Evolutionary conservation across 2,329 filamentous ascomycete genomes (phyloP).

Genomic region (Trichoderma cornu-damae): DNA sequence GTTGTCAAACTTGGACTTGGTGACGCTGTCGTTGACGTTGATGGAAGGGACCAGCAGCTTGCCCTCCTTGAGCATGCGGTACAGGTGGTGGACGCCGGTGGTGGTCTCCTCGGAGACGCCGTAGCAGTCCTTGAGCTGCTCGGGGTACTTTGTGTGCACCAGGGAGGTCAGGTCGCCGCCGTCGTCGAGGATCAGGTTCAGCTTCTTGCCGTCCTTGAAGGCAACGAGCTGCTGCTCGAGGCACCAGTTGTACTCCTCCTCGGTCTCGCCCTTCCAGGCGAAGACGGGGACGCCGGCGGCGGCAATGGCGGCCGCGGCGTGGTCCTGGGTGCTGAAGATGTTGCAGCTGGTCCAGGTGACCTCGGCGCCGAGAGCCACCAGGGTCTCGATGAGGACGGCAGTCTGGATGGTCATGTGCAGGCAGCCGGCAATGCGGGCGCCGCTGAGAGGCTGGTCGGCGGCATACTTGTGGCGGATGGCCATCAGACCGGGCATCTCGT

Average conservation of each 20-base stretch:
- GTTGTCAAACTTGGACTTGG: constrained; percentile 99
- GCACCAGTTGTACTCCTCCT: constrained; percentile 99
- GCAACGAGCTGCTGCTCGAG: constrained; percentile 94
- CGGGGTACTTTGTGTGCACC: constrained; percentile 96
- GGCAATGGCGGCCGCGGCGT: constrained; percentile 95
- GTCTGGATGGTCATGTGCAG: constrained; percentile 99
- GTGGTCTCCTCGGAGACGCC: constrained; percentile 99
- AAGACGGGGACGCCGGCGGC: constrained; percentile 85
- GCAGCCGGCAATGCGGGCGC: constrained; percentile 94
- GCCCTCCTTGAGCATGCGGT: constrained; percentile 92
- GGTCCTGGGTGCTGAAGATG: constrained; percentile 99
- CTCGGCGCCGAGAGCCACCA: constrained; percentile 90
- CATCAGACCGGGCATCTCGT: constrained; percentile 98
- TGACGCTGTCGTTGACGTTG: constrained; percentile 99
- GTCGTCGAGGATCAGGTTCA: constrained; percentile 99
- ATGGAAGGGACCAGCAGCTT: constrained; percentile 89
- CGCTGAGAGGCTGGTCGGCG: constrained; percentile 84
- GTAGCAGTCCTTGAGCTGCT: constrained; percentile 97
- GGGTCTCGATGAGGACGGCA: constrained; percentile 97
- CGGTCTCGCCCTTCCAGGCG: constrained; percentile 82
- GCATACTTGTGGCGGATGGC: constrained; percentile 89
- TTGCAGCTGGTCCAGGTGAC: constrained; percentile 99
- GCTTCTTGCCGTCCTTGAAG: constrained; percentile 94
- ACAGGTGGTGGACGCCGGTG: constrained; percentile 98
- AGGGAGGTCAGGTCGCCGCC: constrained; percentile 95